A percentile compares a stretch with the other conserved stretches of the same genome.
These are phyloP conservation scores for Suillus paluster DNA, from an alignment of 768 basidiomycete genomes.

Conservation along the genomic window DNA sequence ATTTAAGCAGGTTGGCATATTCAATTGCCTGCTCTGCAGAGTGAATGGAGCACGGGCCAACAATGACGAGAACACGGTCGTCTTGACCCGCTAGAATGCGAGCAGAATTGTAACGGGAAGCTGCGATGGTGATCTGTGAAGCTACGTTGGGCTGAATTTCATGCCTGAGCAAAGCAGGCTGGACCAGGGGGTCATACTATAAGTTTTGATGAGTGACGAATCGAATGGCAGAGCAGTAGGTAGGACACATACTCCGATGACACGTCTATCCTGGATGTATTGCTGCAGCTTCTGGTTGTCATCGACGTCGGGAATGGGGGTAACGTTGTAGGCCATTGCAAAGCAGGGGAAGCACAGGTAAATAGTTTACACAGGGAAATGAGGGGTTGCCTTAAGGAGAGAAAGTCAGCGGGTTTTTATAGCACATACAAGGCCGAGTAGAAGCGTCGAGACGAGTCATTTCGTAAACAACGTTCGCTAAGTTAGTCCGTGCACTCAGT, in stretches of 20 bases:
- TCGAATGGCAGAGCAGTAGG: not conserved
- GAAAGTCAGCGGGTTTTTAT: not conserved
- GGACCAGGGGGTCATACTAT: conserved; percentile 95
- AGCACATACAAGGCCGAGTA: conserved; percentile 3
- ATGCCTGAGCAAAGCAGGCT: conserved; percentile 88
- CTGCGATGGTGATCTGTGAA: conserved; percentile 77
- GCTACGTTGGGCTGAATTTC: conserved; percentile 72
- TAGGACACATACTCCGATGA: conserved; percentile 65
- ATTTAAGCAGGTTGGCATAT: conserved; percentile 74
- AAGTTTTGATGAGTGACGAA: conserved; percentile 17
- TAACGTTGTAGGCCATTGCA: conserved; percentile 44
- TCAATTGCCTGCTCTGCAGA: conserved; percentile 83
- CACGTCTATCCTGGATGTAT: conserved; percentile 82
- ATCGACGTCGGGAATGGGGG: conserved; percentile 66
- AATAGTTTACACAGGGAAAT: not conserved
- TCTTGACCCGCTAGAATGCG: conserved; percentile 83
- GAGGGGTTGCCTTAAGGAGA: too few species aligned
- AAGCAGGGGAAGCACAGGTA: not conserved
- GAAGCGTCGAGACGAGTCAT: conserved; percentile 6
- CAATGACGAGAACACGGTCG: conserved; percentile 85
- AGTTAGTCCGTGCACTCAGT: too few species aligned
- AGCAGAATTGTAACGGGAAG: conserved; percentile 79
- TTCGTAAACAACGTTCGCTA: not conserved
- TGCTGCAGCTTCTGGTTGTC: conserved; percentile 66
- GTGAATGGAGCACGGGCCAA: conserved; percentile 97